Base-by-base conservation (phyloP, 805 yeast species). In the Clavispora asparagi region DNA sequence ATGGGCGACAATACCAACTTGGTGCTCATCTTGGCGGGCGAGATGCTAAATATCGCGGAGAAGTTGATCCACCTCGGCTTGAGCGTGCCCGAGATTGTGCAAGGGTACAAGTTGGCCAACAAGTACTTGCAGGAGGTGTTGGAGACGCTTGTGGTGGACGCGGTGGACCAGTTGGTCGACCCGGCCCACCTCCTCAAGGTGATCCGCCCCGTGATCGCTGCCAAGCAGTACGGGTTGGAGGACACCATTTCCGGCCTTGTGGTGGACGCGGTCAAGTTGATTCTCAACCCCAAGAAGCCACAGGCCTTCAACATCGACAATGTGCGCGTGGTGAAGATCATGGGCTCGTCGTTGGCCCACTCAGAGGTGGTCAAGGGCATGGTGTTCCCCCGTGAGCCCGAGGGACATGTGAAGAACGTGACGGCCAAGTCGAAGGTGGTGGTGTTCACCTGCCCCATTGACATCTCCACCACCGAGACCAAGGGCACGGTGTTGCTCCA, bases 311-410 rank as follows among this genome's bases (percentile, higher is more conserved):
- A 91, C 64, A 94, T 92, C 46, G 99, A 94, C 64, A 85, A 91
- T 48, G 79, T 94, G 51, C 82, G 99, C 64, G 97, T 94, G 14
- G 99, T 94, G 43, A 94, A 94, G 70, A 86, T 94, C 56, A 88
- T 94, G 96, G 99, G 99, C 50, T 77, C 95, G 14, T 76, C 91
- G 43, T 73, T 94, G 56, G 68, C 73, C 32, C 76, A 77, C 57
- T 85, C 95, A 11, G 77, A 77, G 58, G 98, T 94, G 44, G 74
- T 94, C 53, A 88, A 87, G 68, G 99, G 99, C 56, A 94, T 94
- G 99, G 97, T 94, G 33, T 92, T 94, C 77, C 95, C 95, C 55
- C 81, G 95, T 59, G 96, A 90, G 66, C 97, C 98, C n/a, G 98
- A 92, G 65, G 95, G 97, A 13, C 83, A 81, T 55, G 68, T 91